Conservation (phyloP, 179 eudicot genomes). For the Drosera spatulata region DNA sequence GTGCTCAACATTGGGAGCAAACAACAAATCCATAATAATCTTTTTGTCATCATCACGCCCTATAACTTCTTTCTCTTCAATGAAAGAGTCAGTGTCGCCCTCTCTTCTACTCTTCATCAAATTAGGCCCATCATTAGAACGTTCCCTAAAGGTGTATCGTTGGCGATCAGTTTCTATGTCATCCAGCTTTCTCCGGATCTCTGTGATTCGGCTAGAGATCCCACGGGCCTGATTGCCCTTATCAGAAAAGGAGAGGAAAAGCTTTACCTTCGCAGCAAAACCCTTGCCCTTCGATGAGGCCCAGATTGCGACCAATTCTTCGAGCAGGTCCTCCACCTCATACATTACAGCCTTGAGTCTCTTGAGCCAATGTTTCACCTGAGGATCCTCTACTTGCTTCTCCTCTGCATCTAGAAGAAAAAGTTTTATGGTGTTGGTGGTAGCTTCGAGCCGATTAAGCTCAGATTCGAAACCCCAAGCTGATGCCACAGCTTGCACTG, state of each 20-base stretch:
- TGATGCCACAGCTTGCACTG: not conserved
- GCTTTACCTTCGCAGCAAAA: slow-evolving; percentile 6
- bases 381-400: not conserved
- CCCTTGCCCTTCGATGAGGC: not conserved
- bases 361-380: slow-evolving; percentile 8
- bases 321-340: slow-evolving; percentile 19
- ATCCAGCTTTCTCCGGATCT: slow-evolving; percentile 13
- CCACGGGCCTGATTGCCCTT: not conserved
- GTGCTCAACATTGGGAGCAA: not conserved
- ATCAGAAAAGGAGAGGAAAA: slow-evolving; percentile 12
- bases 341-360: slow-evolving; percentile 13
- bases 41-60: slow-evolving; percentile 18
- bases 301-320: slow-evolving; percentile 12
- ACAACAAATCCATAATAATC: slow-evolving; percentile 2
- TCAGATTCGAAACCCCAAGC: slow-evolving; percentile 4
- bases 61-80: slow-evolving; percentile 5
- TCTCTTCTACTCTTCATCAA: not conserved
- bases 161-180: slow-evolving; percentile 2
- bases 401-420: slow-evolving; percentile 20
- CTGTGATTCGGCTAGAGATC: slow-evolving; percentile 8
- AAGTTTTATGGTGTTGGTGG: slow-evolving; percentile 1
- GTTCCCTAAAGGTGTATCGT: slow-evolving; percentile 2
- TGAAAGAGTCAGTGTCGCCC: slow-evolving; percentile 17
- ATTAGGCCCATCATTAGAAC: not conserved
- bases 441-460: slow-evolving; percentile 9